Conservation (phyloP, 441 rosid genomes). For the Aquilaria agallochum region DNA sequence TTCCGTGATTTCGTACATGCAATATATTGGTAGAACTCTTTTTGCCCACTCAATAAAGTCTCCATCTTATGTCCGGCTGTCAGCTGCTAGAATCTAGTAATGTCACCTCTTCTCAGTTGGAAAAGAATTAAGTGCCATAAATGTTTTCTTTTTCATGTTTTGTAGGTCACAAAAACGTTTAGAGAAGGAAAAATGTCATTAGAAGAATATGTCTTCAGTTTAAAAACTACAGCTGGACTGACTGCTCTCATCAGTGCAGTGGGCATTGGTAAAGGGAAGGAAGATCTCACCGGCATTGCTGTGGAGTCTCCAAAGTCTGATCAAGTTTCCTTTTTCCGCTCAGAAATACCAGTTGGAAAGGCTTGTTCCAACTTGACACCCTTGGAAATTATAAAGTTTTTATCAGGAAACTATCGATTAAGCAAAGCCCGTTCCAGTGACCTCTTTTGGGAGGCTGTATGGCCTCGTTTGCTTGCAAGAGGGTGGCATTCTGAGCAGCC, state of each 20-base stretch:
- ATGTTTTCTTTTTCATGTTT: slow-evolving; percentile 8
- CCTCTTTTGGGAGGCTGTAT: slow-evolving; percentile 73
- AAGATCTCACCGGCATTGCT: slow-evolving; percentile 44
- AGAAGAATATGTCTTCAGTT: slow-evolving; percentile 60
- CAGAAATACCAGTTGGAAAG: slow-evolving; percentile 50
- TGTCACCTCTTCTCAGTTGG: background rate
- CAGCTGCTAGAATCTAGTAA: no score
- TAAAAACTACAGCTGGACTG: slow-evolving; percentile 47
- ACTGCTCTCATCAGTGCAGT: slow-evolving; percentile 50
- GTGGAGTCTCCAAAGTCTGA: slow-evolving; percentile 34
- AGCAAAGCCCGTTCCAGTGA: slow-evolving; percentile 63
- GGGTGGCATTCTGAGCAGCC: slow-evolving; percentile 76
- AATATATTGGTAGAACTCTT: no score
- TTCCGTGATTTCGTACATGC: background rate
- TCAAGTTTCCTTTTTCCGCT: slow-evolving; percentile 21
- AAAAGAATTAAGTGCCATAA: background rate
- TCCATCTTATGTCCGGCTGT: no score
- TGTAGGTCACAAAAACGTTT: slow-evolving; percentile 49
- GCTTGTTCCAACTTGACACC: slow-evolving; percentile 45
- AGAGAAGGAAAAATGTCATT: slow-evolving; percentile 56
- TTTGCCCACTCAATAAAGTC: no score
- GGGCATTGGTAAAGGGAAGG: slow-evolving; percentile 71
- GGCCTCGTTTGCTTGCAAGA: slow-evolving; percentile 64
- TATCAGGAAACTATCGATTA: slow-evolving; percentile 47
- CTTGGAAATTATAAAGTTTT: slow-evolving; percentile 40